Conservation (phyloP, 805 yeast genomes). For the Yamadazyma kitorensis region DNA sequence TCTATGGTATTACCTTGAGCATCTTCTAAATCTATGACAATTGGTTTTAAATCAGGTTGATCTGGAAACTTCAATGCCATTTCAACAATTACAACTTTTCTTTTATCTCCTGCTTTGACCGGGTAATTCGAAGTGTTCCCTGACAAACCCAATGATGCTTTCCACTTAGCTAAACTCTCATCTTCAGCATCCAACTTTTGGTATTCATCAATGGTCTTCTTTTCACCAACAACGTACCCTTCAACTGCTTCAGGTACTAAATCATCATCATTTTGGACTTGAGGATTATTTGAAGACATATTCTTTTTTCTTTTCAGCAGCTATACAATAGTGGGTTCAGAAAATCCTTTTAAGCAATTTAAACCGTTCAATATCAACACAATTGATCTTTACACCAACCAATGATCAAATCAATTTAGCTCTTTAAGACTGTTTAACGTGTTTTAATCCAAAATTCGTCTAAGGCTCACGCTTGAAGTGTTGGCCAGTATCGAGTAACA, state of each 20-base stretch:
- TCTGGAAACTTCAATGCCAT: constrained; percentile 71
- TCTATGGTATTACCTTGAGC: constrained; percentile 51
- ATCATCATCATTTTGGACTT: constrained; percentile 60
- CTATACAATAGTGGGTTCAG: too few species aligned
- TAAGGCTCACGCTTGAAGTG: too few species aligned
- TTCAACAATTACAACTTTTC: constrained; percentile 77
- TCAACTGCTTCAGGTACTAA: constrained; percentile 60
- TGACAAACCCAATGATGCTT: constrained; percentile 76
- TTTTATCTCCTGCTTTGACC: constrained; percentile 64
- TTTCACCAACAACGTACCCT: constrained; percentile 61
- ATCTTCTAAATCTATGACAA: constrained; percentile 66
- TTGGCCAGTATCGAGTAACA: too few species aligned
- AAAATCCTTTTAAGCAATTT: too few species aligned
- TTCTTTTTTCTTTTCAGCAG: too few species aligned
- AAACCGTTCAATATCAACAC: too few species aligned
- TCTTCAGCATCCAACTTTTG: constrained; percentile 83
- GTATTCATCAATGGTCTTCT: constrained; percentile 83
- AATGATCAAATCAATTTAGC: too few species aligned
- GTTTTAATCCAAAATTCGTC: too few species aligned
- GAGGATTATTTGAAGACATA: too few species aligned
- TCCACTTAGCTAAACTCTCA: constrained; percentile 89
- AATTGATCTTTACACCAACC: too few species aligned
- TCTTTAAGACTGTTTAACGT: too few species aligned
- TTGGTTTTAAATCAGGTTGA: constrained; percentile 52
- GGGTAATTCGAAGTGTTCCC: constrained; percentile 55